These are phyloP conservation scores for Triticum aestivum DNA, from an alignment of 176 grass and related monocot species.

Conservation along the genomic window DNA sequence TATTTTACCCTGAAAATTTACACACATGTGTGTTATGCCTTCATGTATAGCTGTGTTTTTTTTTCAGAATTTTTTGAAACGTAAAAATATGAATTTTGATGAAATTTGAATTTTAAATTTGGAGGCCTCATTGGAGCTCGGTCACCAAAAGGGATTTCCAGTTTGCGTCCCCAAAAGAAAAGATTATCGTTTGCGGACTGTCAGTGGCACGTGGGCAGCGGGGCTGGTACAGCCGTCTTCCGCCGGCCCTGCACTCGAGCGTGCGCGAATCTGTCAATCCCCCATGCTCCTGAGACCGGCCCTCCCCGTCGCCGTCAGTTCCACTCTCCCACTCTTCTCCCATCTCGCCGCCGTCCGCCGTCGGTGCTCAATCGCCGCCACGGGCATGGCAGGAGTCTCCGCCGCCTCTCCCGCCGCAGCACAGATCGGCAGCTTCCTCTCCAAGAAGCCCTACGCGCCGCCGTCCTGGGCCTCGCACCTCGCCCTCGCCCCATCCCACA, in stretches of 20 bases:
- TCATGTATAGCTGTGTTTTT: too few species aligned
- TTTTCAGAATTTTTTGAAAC: too few species aligned
- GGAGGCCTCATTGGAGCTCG: too few species aligned
- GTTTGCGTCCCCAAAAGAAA: background rate
- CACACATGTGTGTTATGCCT: too few species aligned
- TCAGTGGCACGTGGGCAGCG: background rate
- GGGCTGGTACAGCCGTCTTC: background rate
- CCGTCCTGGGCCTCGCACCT: slow-evolving; percentile 86
- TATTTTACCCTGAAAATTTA: too few species aligned
- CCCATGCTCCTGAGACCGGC: slow-evolving; percentile 19
- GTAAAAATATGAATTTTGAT: too few species aligned
- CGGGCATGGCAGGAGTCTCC: slow-evolving; percentile 28
- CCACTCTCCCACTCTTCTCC: background rate
- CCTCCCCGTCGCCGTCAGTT: background rate
- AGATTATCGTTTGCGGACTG: background rate
- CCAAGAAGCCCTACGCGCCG: slow-evolving; percentile 71
- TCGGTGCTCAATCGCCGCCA: background rate
- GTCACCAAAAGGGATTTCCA: too few species aligned
- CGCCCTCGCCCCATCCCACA: slow-evolving; percentile 55
- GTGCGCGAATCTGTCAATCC: background rate
- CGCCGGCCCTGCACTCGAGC: background rate
- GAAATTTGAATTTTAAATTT: too few species aligned
- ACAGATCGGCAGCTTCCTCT: slow-evolving; percentile 72
- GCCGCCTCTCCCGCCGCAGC: slow-evolving; percentile 22
- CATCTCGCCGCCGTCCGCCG: background rate